Evolutionary conservation across 1,284 basidiomycete species (phyloP).

Genomic region (Lentinus polychrous): DNA sequence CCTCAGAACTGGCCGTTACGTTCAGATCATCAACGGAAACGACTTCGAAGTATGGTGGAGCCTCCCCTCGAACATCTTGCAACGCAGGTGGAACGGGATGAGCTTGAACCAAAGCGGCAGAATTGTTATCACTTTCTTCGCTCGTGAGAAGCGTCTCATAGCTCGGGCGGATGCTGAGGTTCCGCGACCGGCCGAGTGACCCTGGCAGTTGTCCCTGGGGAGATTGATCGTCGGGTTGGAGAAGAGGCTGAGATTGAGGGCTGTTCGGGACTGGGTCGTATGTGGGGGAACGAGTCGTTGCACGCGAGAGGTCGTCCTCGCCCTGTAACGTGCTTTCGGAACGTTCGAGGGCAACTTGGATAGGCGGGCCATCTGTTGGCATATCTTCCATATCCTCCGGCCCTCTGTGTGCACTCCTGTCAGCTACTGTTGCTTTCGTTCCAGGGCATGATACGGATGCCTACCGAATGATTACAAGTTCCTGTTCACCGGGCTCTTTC

Average conservation of each 20-base stretch:
- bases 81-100: conserved; percentile 5
- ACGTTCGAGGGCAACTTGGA: conserved; percentile 9
- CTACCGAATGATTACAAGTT: conserved; percentile 67
- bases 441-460: conserved; percentile 5
- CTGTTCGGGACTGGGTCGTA: conserved; percentile 20
- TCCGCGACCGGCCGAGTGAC: background rate
- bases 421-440: background rate
- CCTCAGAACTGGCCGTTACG: conserved; percentile 2
- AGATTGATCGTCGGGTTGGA: conserved; percentile 13
- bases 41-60: conserved; percentile 60
- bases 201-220: background rate
- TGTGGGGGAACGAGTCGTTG: conserved; percentile 3
- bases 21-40: conserved; percentile 23
- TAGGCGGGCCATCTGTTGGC: conserved; percentile 17
- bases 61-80: conserved; percentile 42
- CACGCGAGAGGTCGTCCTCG: conserved; percentile 17
- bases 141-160: conserved; percentile 17
- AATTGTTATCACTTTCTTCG: conserved; percentile 9
- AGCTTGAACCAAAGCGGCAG: conserved; percentile 15
- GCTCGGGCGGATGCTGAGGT: conserved; percentile 13
- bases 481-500: conserved; percentile 74
- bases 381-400: conserved; percentile 32
- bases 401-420: conserved; percentile 24
- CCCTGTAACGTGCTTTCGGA: conserved; percentile 9
- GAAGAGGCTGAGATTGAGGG: conserved; percentile 19